phyloP scores from a whole-genome alignment of 164 flowering plant species.

The Magnolia kwangsiensis region DNA sequence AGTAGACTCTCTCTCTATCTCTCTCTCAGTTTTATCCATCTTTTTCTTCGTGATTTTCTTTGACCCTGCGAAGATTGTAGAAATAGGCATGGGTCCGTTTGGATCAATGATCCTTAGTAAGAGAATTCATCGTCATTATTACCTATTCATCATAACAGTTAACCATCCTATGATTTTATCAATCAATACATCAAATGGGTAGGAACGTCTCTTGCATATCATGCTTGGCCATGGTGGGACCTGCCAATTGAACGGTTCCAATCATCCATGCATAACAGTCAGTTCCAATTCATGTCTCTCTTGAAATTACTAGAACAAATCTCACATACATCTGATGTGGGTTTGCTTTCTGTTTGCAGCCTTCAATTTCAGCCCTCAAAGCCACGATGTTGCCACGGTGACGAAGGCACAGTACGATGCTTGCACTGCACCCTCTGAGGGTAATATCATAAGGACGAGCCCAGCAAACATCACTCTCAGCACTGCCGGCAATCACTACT shows the following conservation, averaged over 20 bases:
- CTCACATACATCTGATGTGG: background rate
- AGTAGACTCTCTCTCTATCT: background rate
- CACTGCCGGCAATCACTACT: background rate
- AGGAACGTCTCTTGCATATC: too few species aligned
- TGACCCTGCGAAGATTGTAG: too few species aligned
- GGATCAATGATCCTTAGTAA: too few species aligned
- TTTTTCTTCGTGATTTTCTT: too few species aligned
- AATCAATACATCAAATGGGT: too few species aligned
- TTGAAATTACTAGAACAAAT: background rate
- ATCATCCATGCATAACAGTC: background rate
- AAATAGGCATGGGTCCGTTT: too few species aligned
- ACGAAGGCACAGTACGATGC: constrained; percentile 25
- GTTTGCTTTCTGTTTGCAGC: constrained; percentile 11
- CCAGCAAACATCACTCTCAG: background rate
- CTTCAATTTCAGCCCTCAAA: constrained; percentile 30
- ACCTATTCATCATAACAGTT: too few species aligned
- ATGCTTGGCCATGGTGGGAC: background rate
- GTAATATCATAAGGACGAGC: background rate
- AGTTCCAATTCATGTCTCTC: background rate
- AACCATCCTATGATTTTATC: too few species aligned
- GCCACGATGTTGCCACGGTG: constrained; percentile 34
- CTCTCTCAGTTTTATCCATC: too few species aligned
- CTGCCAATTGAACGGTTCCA: background rate
- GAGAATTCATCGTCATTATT: too few species aligned
- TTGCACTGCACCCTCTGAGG: constrained; percentile 22